phyloP scores from a whole-genome alignment of 148 eudicot genomes.

The Silene uniflora region DNA sequence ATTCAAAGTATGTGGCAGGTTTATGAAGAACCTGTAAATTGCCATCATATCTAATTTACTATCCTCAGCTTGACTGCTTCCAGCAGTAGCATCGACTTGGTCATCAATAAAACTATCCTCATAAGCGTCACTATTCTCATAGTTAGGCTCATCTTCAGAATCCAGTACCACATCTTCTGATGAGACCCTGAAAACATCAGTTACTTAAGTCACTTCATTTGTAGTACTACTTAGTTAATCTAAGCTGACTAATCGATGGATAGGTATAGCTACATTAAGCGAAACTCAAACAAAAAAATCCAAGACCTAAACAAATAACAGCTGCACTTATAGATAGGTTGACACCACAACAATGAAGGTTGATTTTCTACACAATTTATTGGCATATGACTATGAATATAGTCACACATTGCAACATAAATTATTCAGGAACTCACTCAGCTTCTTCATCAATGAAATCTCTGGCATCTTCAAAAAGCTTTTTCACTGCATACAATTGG shows the following conservation, averaged over 20 bases:
- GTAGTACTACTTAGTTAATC: background rate
- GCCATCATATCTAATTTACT: conserved; percentile 78
- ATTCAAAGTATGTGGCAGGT: conserved; percentile 1
- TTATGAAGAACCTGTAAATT: conserved; percentile 63
- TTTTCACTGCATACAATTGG: conserved; percentile 42
- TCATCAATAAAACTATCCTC: conserved; percentile 91
- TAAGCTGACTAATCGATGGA: background rate
- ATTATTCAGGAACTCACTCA: conserved; percentile 56
- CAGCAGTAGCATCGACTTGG: conserved; percentile 46
- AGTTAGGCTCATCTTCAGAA: conserved; percentile 73
- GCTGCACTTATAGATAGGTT: background rate
- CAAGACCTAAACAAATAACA: background rate
- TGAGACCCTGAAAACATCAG: conserved; percentile 55
- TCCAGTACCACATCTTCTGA: conserved; percentile 47
- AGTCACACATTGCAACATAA: background rate
- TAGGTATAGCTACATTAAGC: background rate
- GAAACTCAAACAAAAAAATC: background rate
- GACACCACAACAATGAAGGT: background rate
- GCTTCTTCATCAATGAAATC: conserved; percentile 83
- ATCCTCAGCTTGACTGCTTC: conserved; percentile 51
- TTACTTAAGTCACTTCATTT: background rate
- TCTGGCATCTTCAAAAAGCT: conserved; percentile 41
- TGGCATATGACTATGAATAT: background rate
- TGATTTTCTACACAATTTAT: background rate
- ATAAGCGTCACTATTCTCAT: conserved; percentile 44